phyloP scores from a whole-genome alignment of 192 early-diverging fungal species.

The Backusella psychrophila region DNA sequence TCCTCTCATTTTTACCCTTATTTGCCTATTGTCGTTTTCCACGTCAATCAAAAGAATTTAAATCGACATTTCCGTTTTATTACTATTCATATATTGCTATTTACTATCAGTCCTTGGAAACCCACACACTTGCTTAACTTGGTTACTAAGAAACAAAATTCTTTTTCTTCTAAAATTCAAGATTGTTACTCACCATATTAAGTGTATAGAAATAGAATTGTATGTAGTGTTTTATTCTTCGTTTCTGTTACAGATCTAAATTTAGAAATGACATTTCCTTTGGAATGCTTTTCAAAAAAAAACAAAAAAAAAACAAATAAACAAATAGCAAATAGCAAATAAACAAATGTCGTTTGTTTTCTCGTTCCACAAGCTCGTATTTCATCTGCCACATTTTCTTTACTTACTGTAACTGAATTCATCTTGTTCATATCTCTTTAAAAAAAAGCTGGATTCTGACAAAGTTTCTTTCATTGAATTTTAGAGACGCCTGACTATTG shows the following conservation, averaged over 20 bases:
- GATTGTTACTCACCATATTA: background rate
- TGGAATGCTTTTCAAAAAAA: background rate
- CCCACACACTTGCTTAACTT: background rate
- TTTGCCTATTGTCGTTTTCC: background rate
- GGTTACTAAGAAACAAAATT: background rate
- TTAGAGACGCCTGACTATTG: no score
- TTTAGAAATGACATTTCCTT: background rate
- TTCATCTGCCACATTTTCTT: no score
- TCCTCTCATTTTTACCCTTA: background rate
- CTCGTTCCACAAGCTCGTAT: no score
- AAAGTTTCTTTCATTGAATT: no score
- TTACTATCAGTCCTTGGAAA: background rate
- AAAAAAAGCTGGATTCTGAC: no score
- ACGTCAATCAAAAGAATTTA: slow-evolving; percentile 1
- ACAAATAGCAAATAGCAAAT: background rate
- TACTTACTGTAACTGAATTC: no score
- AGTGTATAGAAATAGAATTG: background rate
- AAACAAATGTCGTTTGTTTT: background rate
- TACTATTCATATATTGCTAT: background rate
- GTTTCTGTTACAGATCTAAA: background rate
- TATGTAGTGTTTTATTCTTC: background rate
- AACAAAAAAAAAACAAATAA: background rate
- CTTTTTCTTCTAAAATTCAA: background rate
- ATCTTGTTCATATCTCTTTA: no score
- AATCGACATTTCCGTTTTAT: background rate